Percentiles rank a stretch among this genome's conserved stretches.
phyloP scores from a whole-genome alignment of 2,329 filamentous ascomycete species.

The Talaromyces sp. region DNA sequence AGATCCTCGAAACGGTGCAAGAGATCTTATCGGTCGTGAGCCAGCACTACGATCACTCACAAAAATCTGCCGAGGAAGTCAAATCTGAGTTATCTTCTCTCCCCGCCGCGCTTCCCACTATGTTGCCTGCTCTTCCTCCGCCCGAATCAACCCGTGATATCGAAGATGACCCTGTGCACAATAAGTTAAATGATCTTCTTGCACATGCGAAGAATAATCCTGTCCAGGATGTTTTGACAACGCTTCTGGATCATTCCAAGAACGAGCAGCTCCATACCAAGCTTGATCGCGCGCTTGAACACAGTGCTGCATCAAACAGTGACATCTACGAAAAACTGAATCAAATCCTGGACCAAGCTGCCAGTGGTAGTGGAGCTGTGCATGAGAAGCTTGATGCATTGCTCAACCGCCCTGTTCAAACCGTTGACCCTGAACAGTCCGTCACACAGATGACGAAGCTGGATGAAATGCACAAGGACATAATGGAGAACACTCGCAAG shows the following conservation, averaged over 20 bases:
- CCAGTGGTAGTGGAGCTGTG: constrained; percentile 31
- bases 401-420: constrained; percentile 59
- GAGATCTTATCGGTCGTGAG: constrained; percentile 82
- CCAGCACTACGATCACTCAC: constrained; percentile 86
- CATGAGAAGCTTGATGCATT: constrained; percentile 39
- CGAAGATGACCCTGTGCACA: constrained; percentile 65
- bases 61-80: constrained; percentile 65
- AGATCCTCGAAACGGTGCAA: constrained; percentile 82
- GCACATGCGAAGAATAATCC: constrained; percentile 50
- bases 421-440: constrained; percentile 66
- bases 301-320: constrained; percentile 32
- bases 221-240: constrained; percentile 62
- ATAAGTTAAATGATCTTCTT: constrained; percentile 58
- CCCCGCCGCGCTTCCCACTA: constrained; percentile 56
- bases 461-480: constrained; percentile 85
- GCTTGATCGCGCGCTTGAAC: constrained; percentile 50
- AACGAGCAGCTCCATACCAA: constrained; percentile 62
- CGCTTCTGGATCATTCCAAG: constrained; percentile 51
- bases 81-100: constrained; percentile 58
- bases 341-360: constrained; percentile 44
- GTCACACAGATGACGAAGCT: constrained; percentile 77
- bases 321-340: constrained; percentile 63
- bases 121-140: constrained; percentile 56
- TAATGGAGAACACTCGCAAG: constrained; percentile 80
- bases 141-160: constrained; percentile 53